Conservation (phyloP, 768 basidiomycete species). For the Lentinus tigrinus region DNA sequence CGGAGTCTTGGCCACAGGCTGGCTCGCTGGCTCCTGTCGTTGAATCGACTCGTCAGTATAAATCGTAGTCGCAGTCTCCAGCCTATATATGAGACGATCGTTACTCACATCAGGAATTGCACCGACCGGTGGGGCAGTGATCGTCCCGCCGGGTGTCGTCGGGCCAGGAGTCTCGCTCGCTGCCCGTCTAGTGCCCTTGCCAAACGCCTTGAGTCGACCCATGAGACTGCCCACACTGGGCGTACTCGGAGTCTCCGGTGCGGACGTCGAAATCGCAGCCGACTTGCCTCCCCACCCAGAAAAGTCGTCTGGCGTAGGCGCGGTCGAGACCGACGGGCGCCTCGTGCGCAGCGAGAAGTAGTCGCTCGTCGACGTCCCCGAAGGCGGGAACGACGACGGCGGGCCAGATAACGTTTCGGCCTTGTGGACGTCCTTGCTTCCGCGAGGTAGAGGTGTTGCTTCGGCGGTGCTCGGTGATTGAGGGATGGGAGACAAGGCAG, state of each 20-base stretch:
- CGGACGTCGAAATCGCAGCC: slow-evolving; percentile 4
- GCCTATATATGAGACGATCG: neutral
- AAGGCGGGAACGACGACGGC: slow-evolving; percentile 4
- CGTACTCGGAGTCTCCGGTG: slow-evolving; percentile 40
- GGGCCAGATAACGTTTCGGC: neutral
- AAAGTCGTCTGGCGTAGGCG: slow-evolving; percentile 46
- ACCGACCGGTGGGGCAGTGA: neutral
- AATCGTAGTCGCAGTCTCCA: neutral
- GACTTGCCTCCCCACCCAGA: slow-evolving; percentile 35
- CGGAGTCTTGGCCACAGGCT: slow-evolving; percentile 44
- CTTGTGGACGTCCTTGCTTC: neutral
- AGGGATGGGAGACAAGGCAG: slow-evolving; percentile 26
- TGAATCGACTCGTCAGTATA: neutral
- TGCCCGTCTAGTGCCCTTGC: slow-evolving; percentile 49
- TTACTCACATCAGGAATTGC: slow-evolving; percentile 29
- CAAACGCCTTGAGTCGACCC: slow-evolving; percentile 76
- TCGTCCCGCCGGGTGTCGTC: slow-evolving; percentile 17
- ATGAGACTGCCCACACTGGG: slow-evolving; percentile 60
- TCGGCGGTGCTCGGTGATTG: slow-evolving; percentile 25
- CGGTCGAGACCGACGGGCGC: slow-evolving; percentile 43
- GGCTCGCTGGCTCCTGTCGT: slow-evolving; percentile 14
- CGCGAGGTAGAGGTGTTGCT: slow-evolving; percentile 18
- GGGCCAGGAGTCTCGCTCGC: slow-evolving; percentile 27
- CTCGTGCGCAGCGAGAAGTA: slow-evolving; percentile 51
- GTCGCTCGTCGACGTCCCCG: slow-evolving; percentile 38